Base-by-base conservation (phyloP, 2,329 filamentous ascomycete genomes). In the Phaeosphaeriaceae sp. region DNA sequence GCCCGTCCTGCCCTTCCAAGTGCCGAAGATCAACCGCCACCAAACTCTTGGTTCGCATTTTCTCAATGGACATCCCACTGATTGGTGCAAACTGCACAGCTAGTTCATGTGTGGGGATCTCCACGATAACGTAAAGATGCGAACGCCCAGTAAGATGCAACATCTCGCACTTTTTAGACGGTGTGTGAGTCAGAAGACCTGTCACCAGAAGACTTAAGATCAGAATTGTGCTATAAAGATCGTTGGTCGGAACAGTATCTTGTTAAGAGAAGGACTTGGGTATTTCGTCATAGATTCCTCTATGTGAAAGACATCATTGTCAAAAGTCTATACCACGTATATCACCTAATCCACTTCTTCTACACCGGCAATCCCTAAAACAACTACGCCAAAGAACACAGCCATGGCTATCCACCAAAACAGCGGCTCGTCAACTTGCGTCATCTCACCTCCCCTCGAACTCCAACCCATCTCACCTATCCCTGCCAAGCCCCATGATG, bases 351-450 rank as follows among this genome's bases (percentile, higher is more conserved):
- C n/a, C n/a, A 8, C 23, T 26, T 26, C 3, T 9, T 26, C 7
- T 26, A 26, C 23, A 26, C 23, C 23, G 11, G 11, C 23, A 26
- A 26, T 26, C 11, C 23, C 6, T 3, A 9, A 11, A 6, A 26
- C 3, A 26, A 11, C 23, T 26, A 11, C 7, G 11, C 23, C 7
- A 26, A 11, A 7, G 9, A 33, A 16, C 29, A 13, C 33, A 20
- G 15, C 48, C 43, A 69, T 68, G 65, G 48, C 61, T 7, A 18
- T 60, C 13, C 44, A 56, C 8, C 62, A 71, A 13, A 71, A 71
- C 39, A 65, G 64, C 42, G 60, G 52, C 26, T 70, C 71, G 1
- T 70, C 72, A 9, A 74, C 71, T 9, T 71, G 54, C 47, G 59
- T 72, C 39, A 50, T 73, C 18, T 66, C 70, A 48, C 54, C 56